Conservation (phyloP, 495 filamentous ascomycete genomes). For the Pseudevernia furfuracea region DNA sequence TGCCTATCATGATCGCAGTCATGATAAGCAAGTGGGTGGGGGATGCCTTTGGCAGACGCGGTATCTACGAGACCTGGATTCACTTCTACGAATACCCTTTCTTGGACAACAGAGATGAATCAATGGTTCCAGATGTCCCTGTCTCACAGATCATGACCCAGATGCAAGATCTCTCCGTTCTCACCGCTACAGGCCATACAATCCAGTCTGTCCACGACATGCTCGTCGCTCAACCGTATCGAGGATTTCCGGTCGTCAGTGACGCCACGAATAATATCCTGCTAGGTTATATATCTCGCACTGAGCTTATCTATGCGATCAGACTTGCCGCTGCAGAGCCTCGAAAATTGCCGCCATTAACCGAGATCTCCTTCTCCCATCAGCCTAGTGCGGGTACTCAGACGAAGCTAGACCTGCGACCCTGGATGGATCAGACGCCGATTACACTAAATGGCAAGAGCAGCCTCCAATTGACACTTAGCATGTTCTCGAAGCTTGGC, state of each 20-base stretch:
- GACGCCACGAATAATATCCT: constrained; percentile 61
- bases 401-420: constrained; percentile 76
- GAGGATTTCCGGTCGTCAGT: constrained; percentile 86
- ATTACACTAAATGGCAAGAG: constrained; percentile 73
- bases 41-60: constrained; percentile 86
- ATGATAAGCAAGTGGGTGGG: constrained; percentile 98
- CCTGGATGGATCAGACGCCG: constrained; percentile 98
- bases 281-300: constrained; percentile 88
- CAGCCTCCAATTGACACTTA: constrained; percentile 70
- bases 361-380: constrained; percentile 77
- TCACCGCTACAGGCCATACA: constrained; percentile 82
- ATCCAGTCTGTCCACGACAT: constrained; percentile 63
- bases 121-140: constrained; percentile 71
- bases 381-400: constrained; percentile 71
- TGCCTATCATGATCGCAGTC: constrained; percentile 99
- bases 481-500: constrained; percentile 89
- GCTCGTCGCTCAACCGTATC: constrained; percentile 65
- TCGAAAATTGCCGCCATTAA: constrained; percentile 54
- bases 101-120: constrained; percentile 86
- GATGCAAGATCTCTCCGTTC: constrained; percentile 79
- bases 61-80: constrained; percentile 98
- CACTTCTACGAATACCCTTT: constrained; percentile 94
- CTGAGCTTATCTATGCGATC: constrained; percentile 78
- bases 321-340: constrained; percentile 43
- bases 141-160: constrained; percentile 83